These are phyloP conservation scores for Prunus fruticosa DNA, from an alignment of 306 rosid genomes.

Conservation along the genomic window DNA sequence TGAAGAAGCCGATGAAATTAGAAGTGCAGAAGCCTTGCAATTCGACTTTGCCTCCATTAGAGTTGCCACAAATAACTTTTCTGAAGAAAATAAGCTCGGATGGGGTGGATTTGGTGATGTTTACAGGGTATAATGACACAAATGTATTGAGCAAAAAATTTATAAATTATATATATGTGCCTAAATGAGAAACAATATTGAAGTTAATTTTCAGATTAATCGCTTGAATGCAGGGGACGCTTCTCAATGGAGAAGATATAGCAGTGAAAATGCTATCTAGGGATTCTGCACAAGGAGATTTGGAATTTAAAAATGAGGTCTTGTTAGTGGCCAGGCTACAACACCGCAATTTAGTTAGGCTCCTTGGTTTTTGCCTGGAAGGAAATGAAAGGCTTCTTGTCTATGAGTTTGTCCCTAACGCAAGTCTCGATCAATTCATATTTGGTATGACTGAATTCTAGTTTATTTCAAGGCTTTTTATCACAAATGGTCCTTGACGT, in stretches of 20 bases:
- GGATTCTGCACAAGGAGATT: background rate
- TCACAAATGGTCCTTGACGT: no score
- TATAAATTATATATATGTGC: background rate
- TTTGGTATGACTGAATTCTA: background rate
- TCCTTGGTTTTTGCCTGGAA: no score
- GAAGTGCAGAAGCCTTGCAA: background rate
- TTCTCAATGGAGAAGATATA: background rate
- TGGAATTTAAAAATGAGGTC: no score
- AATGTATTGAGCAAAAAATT: no score
- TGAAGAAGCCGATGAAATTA: background rate
- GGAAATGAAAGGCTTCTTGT: no score
- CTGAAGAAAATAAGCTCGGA: background rate
- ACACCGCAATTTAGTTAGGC: no score
- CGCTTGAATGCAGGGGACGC: background rate
- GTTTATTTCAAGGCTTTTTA: background rate
- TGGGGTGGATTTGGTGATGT: background rate
- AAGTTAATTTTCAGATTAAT: background rate
- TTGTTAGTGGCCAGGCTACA: no score
- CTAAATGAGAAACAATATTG: background rate
- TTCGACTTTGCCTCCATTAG: background rate
- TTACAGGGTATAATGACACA: background rate
- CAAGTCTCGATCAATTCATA: constrained; percentile 11
- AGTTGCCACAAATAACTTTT: background rate
- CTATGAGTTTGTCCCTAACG: background rate
- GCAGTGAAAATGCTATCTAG: background rate